Evolutionary conservation across 352 stramenopile species (phyloP).

Genomic region (Phytopythium helicoides): DNA sequence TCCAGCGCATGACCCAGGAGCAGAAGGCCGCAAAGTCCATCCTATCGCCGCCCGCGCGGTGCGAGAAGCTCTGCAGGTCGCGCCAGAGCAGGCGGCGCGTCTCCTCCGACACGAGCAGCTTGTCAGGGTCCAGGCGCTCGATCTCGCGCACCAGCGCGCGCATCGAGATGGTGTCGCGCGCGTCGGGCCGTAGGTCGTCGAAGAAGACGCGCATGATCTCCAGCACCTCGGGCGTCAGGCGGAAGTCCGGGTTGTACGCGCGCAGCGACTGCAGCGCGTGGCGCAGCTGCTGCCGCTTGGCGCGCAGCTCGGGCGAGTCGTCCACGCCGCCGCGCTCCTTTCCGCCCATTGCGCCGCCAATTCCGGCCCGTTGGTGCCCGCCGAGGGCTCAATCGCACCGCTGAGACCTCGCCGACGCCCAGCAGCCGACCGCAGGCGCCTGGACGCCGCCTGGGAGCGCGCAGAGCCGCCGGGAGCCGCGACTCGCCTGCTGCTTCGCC

Average conservation of each 20-base stretch:
- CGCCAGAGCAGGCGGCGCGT: slow-evolving; percentile 39
- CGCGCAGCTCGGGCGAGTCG: slow-evolving; percentile 7
- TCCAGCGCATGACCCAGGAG: slow-evolving; percentile 78
- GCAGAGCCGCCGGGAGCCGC: too few species aligned
- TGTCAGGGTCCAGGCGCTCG: slow-evolving; percentile 53
- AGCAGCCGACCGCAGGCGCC: too few species aligned
- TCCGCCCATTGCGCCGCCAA: background rate
- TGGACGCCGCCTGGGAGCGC: too few species aligned
- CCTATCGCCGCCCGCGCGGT: slow-evolving; percentile 21
- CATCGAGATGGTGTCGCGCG: slow-evolving; percentile 45
- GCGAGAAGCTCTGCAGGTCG: slow-evolving; percentile 22
- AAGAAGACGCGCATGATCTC: slow-evolving; percentile 84
- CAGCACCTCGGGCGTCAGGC: slow-evolving; percentile 74
- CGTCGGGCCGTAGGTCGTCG: slow-evolving; percentile 54
- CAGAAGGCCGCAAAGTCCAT: slow-evolving; percentile 76
- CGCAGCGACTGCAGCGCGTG: slow-evolving; percentile 61
- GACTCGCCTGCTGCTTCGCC: too few species aligned
- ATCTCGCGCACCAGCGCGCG: slow-evolving; percentile 58
- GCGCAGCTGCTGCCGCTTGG: slow-evolving; percentile 31
- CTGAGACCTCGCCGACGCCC: too few species aligned
- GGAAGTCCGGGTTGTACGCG: slow-evolving; percentile 82
- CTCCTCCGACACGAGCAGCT: slow-evolving; percentile 41
- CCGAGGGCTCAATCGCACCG: too few species aligned
- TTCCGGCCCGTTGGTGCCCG: too few species aligned
- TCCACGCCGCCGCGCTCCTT: background rate